phyloP scores from a whole-genome alignment of 2,329 filamentous ascomycete genomes.

The Xylariaceae sp. region DNA sequence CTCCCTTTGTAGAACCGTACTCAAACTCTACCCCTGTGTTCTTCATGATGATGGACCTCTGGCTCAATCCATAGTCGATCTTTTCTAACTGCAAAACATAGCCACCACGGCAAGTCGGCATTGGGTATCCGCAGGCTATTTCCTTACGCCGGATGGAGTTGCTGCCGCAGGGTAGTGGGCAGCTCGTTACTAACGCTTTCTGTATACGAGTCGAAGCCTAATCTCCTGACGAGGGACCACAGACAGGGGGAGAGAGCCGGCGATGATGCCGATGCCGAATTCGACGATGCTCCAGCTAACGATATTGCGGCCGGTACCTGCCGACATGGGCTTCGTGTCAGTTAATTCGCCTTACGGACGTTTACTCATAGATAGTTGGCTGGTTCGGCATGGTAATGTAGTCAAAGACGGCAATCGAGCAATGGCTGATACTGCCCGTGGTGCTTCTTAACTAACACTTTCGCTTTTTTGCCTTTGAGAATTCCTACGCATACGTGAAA shows the following conservation, averaged over 20 bases:
- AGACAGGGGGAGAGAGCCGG: conserved; percentile 36
- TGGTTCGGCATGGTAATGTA: background rate
- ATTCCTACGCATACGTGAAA: no score
- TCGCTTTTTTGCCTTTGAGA: no score
- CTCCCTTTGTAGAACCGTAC: conserved; percentile 1
- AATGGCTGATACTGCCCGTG: conserved; percentile 24
- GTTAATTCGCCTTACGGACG: background rate
- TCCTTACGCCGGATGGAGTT: conserved; percentile 2
- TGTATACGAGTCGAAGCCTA: conserved; percentile 1
- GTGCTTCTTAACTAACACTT: no score
- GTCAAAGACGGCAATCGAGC: conserved; percentile 19
- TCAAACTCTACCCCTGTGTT: conserved; percentile 24
- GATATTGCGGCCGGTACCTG: conserved; percentile 16
- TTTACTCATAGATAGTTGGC: conserved; percentile 19
- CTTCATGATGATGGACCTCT: conserved; percentile 25
- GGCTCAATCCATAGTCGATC: conserved; percentile 11
- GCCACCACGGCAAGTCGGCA: conserved; percentile 13
- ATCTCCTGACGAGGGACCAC: conserved; percentile 31
- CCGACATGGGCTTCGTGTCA: background rate
- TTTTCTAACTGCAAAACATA: background rate
- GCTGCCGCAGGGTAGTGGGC: background rate
- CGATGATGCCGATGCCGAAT: conserved; percentile 37
- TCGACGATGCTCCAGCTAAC: conserved; percentile 37
- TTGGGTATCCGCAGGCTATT: conserved; percentile 1
- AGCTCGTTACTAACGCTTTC: background rate